Conservation (phyloP, 1,284 basidiomycete species). For the Fomitiporia mediterranea region DNA sequence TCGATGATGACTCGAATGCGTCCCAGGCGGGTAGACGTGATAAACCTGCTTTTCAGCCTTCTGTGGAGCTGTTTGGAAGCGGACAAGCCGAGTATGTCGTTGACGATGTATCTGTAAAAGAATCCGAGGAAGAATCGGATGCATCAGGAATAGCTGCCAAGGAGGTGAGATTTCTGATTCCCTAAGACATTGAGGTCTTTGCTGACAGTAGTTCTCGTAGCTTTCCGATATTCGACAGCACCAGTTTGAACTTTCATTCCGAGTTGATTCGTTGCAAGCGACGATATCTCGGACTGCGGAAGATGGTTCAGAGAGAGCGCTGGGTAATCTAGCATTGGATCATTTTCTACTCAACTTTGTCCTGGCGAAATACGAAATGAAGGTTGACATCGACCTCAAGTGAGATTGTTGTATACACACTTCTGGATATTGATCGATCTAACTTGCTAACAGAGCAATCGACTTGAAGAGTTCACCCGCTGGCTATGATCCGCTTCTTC, state of each 20-base stretch:
- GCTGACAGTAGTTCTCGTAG: slow-evolving; percentile 42
- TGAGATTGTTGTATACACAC: slow-evolving; percentile 28
- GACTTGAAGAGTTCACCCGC: slow-evolving; percentile 7
- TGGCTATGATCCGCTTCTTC: slow-evolving; percentile 62
- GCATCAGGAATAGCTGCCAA: slow-evolving; percentile 14
- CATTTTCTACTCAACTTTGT: slow-evolving; percentile 76
- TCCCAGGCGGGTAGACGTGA: slow-evolving; percentile 26
- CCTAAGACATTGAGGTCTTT: slow-evolving; percentile 26
- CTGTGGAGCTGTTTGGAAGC: slow-evolving; percentile 50
- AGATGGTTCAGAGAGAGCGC: slow-evolving; percentile 58
- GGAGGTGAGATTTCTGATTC: background rate
- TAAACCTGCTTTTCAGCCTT: slow-evolving; percentile 41
- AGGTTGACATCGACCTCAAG: slow-evolving; percentile 81
- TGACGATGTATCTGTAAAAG: slow-evolving; percentile 57
- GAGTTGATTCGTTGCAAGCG: slow-evolving; percentile 84
- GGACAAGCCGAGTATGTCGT: slow-evolving; percentile 62
- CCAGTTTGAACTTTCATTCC: slow-evolving; percentile 85
- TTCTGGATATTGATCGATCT: background rate
- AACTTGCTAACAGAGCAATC: slow-evolving; percentile 41
- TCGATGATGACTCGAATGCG: slow-evolving; percentile 50
- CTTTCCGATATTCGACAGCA: slow-evolving; percentile 71
- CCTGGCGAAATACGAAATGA: slow-evolving; percentile 83
- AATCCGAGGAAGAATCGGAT: slow-evolving; percentile 32
- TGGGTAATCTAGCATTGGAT: slow-evolving; percentile 82
- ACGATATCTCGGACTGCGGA: slow-evolving; percentile 70